Evolutionary conservation across 179 eudicot genomes (phyloP), one percentile per base, ranked within the genome.

Genomic region (Nepenthes alata): DNA sequence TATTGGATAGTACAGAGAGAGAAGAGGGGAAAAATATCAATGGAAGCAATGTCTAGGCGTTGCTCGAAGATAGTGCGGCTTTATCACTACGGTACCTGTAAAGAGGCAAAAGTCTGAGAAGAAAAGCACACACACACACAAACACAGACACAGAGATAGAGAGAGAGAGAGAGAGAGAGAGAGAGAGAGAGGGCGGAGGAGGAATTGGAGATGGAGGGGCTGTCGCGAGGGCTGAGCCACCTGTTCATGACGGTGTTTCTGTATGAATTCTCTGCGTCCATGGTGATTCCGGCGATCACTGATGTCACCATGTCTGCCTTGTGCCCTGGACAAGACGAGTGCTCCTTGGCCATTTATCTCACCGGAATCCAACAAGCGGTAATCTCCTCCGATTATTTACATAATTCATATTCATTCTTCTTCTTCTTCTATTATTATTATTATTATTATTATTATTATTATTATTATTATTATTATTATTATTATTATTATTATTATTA

Each of bases 281-380:
- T 86, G 89, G 89, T 83, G 63, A 59, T 79, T 69, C 87, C 94
- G 58, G 83, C 86, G 12, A 81, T 83, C 47, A 83, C 86, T 1
- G 94, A 86, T 65, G 83, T 86, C 60, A 79, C 81, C 6, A 77
- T 86, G 89, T 57, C 75, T 0, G 94, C 94, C 1, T 63, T 86
- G 47, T 86, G 94, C 55, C 94, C 94, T 35, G 94, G 89, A n/a
- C 60, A 79, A 68, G 74, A 79, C 34, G 75, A 83, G 59, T 86
- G 94, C 62, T 81, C 94, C 5, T 13, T 86, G 2, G 89, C 89
- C 75, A 83, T 86, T 15, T 86, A 83, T 59, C 83, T 86, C 77
- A 73, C 85, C 58, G 94, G 86, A 11, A 60, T 78, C 69, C 89
- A 81, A 64, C 89, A 81, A 63, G 82, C 79, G 81, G 94, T 86